Base-by-base conservation (phyloP, 352 stramenopile species). In the Phytophthora cactorum region DNA sequence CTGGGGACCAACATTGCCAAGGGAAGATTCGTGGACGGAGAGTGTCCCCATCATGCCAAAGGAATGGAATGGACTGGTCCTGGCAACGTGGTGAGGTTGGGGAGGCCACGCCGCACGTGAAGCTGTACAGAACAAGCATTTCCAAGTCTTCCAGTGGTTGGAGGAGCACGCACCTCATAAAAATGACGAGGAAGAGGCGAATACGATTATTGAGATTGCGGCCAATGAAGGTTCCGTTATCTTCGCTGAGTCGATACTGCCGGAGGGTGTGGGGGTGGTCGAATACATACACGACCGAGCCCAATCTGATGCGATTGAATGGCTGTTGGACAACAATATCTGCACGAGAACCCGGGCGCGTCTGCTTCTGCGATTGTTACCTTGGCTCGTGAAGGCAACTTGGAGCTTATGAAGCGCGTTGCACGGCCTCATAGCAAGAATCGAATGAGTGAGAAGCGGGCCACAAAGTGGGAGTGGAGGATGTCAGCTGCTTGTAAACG, bases 51-150 rank as follows among this genome's bases (percentile, higher is more conserved):
- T 53, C 29, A 63, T 54, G 55, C 12, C 43, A 1, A 39, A 32
- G 14, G 32, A 17, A 6, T 63, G 14, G 32, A 17, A 6, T 63
- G 55, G 44, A 47, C 10, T 15, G 44, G 55, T 12, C 55, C 43
- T 53, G 44, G 55, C 5, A 54, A 63, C 12, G 32, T 38, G 6
- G 55, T 62, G 22, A 52, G 41, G 11, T 62, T 22, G 54, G 54
- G 54, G 54, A 46, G 54, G 54, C 15, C 54, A 53, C 8, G 28
- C 54, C 29, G 53, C 43, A 3, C 41, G 28, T 25, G 43, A 53
- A 36, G 54, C 43, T 46, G 43, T 62, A 27, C n/a, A 17, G 11
- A 22, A 14, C 12, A 62, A 62, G 54, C 44, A 62, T 29, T 62
- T 62, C 49, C 10, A 47, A 1, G 29, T 53, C 8, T n/a, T 62